Base-by-base conservation (phyloP, 768 basidiomycete species). In the Naganishia randhawae region DNA sequence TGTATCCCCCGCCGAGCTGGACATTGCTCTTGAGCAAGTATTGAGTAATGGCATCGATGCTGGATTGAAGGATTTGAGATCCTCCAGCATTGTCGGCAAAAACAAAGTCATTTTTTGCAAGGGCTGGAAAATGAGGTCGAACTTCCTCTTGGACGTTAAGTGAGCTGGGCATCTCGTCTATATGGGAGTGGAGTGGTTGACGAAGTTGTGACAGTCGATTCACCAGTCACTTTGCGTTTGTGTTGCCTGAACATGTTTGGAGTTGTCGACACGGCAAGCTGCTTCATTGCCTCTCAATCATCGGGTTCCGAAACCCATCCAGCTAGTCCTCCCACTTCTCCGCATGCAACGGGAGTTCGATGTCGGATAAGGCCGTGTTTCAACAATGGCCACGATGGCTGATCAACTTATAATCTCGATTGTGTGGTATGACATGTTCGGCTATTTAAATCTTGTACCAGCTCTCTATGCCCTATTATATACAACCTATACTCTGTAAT, bases 31-130 rank as follows among this genome's bases (percentile, higher is more conserved):
- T 85, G 35, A 84, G 67, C 16, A 91, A 83, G 74, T 90, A 91
- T 74, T 89, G 86, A 25, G 82, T 82, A 73, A 90, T 84, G 50
- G 83, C 80, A 71, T 87, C 84, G 65, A 86, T 84, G 35, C 86
- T 86, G 55, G 79, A 80, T 54, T 83, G 81, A 0, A 85, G 79
- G 42, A 72, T 85, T 75, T 86, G 89, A 2, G 88, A 89, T 9
- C 89, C 89, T 0, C 88, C 89, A 0, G 89, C 89, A 68, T 88
- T 90, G 80, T 90, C 89, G 2, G 83, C 89, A 73, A 85, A 90
- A 69, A 89, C 83, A 73, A 83, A 89, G 1, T 85, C 86, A 17
- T 61, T 27, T 0, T 82, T 80, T 33, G 81, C 76, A 31, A 90
- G 81, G 3, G 86, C 79, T 3, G 88, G 89, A 75, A 90, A 90